A percentile compares a stretch with the other conserved stretches of the same genome.
These are phyloP conservation scores for Trichoderma gamsii DNA, from an alignment of 495 filamentous ascomycete species.

Conservation along the genomic window DNA sequence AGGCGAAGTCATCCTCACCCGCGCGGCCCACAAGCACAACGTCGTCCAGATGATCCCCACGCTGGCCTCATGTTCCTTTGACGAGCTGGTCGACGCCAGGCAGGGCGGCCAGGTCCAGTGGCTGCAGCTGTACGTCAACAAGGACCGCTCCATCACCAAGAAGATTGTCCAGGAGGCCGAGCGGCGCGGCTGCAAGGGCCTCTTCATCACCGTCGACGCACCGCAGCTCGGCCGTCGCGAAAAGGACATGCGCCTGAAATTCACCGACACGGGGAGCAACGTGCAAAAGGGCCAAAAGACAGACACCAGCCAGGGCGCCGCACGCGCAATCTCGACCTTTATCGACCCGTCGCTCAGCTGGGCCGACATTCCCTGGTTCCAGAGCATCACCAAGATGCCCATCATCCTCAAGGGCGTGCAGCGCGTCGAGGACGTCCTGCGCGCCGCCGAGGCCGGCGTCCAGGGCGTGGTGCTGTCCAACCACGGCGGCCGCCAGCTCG, in stretches of 20 bases:
- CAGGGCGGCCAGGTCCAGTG: constrained; percentile 82
- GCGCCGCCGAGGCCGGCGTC: constrained; percentile 73
- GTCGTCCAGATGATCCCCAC: constrained; percentile 97
- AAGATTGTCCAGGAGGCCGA: constrained; percentile 90
- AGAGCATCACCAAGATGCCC: constrained; percentile 88
- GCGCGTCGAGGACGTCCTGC: constrained; percentile 87
- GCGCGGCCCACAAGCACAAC: constrained; percentile 75
- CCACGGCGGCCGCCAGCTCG: constrained; percentile 95
- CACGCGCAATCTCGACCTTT: constrained; percentile 84
- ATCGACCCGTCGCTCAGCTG: constrained; percentile 88
- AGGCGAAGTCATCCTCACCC: constrained; percentile 85
- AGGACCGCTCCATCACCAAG: constrained; percentile 85
- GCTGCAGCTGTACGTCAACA: constrained; percentile 98
- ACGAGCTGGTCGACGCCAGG: constrained; percentile 87
- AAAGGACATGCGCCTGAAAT: constrained; percentile 93
- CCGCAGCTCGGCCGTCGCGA: constrained; percentile 92
- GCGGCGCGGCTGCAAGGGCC: constrained; percentile 82
- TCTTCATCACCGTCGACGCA: constrained; percentile 98
- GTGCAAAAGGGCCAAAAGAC: constrained; percentile 70
- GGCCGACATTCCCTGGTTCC: constrained; percentile 95
- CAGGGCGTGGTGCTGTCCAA: constrained; percentile 94
- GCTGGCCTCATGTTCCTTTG: constrained; percentile 94
- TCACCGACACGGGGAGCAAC: constrained; percentile 75
- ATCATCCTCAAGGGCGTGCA: constrained; percentile 97
- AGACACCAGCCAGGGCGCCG: constrained; percentile 85